Evolutionary conservation across 2,329 filamentous ascomycete species (phyloP).

Genomic region (Neodidymelliopsis sp.): DNA sequence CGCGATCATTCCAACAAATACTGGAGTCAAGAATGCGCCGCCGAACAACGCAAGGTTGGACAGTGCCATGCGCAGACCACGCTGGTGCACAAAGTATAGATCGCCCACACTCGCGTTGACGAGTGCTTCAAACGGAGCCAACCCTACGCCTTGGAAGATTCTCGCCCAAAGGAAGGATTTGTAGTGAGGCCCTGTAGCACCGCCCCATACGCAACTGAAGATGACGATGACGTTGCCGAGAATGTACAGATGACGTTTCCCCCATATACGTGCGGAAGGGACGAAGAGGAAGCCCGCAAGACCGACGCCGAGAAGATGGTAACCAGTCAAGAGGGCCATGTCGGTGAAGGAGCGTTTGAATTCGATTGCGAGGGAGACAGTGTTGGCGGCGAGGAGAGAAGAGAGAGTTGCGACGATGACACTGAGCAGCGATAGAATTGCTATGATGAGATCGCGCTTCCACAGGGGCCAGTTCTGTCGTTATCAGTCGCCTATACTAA

Average conservation of each 20-base stretch:
- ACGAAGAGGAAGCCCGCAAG: constrained; percentile 85
- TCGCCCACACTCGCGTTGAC: constrained; percentile 91
- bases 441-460: constrained; percentile 81
- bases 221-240: constrained; percentile 78
- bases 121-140: constrained; percentile 88
- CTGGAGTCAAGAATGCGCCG: constrained; percentile 79
- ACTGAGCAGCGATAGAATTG: constrained; percentile 78
- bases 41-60: constrained; percentile 75
- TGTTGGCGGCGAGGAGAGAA: constrained; percentile 88
- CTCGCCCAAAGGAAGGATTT: constrained; percentile 77
- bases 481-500: no score
- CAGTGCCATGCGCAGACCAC: constrained; percentile 87
- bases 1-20: constrained; percentile 89
- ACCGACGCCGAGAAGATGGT: constrained; percentile 84
- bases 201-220: constrained; percentile 79
- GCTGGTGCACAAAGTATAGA: constrained; percentile 86
- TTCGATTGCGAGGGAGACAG: constrained; percentile 74
- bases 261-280: constrained; percentile 87
- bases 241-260: constrained; percentile 88
- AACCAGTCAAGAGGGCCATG: constrained; percentile 84
- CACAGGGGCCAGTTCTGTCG: constrained; percentile 82
- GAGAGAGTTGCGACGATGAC: constrained; percentile 86
- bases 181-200: constrained; percentile 72
- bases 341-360: constrained; percentile 74
- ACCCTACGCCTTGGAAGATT: constrained; percentile 83